phyloP scores from a whole-genome alignment of 176 grass and related monocot genomes.

The Triticum turgidum region DNA sequence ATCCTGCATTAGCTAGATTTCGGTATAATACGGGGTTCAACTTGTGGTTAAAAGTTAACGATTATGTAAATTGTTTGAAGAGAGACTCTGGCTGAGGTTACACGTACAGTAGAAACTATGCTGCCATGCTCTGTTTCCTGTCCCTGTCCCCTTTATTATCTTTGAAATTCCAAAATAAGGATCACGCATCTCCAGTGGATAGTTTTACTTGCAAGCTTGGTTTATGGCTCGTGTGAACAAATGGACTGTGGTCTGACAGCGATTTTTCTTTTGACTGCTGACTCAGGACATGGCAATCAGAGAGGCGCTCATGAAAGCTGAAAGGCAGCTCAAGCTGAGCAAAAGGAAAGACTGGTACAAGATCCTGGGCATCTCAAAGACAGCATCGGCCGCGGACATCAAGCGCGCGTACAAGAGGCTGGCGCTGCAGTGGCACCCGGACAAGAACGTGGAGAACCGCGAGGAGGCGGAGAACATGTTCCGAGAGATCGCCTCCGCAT shows the following conservation, averaged over 20 bases:
- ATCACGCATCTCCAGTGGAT: neutral
- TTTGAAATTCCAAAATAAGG: neutral
- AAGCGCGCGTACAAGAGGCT: slow-evolving; percentile 97
- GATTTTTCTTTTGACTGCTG: slow-evolving; percentile 2
- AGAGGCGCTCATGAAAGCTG: slow-evolving; percentile 84
- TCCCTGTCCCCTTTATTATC: slow-evolving; percentile 24
- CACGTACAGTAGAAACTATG: neutral
- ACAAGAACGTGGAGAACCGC: slow-evolving; percentile 95
- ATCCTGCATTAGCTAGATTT: slow-evolving; percentile 4
- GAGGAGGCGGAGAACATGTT: slow-evolving; percentile 94
- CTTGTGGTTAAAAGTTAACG: neutral
- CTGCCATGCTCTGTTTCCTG: neutral
- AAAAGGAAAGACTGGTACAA: slow-evolving; percentile 99
- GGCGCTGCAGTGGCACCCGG: slow-evolving; percentile 97
- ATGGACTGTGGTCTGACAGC: neutral
- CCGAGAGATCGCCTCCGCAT: slow-evolving; percentile 87
- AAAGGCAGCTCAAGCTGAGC: slow-evolving; percentile 90
- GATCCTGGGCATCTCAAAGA: slow-evolving; percentile 82
- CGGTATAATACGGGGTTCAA: neutral
- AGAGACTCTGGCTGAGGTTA: neutral
- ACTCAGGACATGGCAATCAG: slow-evolving; percentile 85
- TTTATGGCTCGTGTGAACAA: neutral
- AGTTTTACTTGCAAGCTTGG: neutral
- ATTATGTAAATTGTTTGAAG: neutral
- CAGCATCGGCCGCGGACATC: slow-evolving; percentile 74